phyloP scores from a whole-genome alignment of 2,329 filamentous ascomycete species.

The Phaeosphaeriaceae sp. region DNA sequence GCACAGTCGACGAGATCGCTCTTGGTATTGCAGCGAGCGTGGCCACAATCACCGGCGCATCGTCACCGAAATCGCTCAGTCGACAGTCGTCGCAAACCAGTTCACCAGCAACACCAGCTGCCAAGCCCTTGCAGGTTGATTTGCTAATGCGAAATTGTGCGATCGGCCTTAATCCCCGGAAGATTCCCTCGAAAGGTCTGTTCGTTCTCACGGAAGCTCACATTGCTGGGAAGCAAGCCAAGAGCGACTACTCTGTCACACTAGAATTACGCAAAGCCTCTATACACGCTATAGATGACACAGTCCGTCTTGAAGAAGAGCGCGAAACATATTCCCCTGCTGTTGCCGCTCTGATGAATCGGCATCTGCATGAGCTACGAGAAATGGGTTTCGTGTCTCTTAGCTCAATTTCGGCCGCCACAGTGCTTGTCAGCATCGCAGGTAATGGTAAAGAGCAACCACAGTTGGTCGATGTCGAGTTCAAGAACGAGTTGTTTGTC shows the following conservation, averaged over 20 bases:
- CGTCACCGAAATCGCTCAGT: slow-evolving; percentile 54
- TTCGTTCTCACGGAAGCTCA: slow-evolving; percentile 81
- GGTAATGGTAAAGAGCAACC: slow-evolving; percentile 64
- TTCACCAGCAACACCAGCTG: slow-evolving; percentile 20
- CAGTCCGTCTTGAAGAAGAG: slow-evolving; percentile 54
- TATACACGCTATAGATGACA: slow-evolving; percentile 81
- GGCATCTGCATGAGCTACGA: slow-evolving; percentile 59
- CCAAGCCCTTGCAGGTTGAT: slow-evolving; percentile 66
- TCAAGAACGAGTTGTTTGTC: slow-evolving; percentile 85
- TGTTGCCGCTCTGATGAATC: slow-evolving; percentile 34
- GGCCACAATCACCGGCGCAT: slow-evolving; percentile 73
- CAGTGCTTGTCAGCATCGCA: slow-evolving; percentile 67
- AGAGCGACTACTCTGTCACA: slow-evolving; percentile 67
- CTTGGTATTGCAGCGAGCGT: slow-evolving; percentile 80
- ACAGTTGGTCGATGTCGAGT: slow-evolving; percentile 77
- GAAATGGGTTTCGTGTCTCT: slow-evolving; percentile 82
- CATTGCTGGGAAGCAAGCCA: slow-evolving; percentile 71
- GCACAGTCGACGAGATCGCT: slow-evolving; percentile 71
- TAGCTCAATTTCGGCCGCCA: slow-evolving; percentile 84
- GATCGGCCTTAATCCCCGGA: slow-evolving; percentile 82
- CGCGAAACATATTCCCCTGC: slow-evolving; percentile 12
- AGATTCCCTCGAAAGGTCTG: slow-evolving; percentile 75
- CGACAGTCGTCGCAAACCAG: slow-evolving; percentile 38
- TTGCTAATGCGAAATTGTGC: slow-evolving; percentile 82
- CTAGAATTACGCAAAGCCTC: slow-evolving; percentile 81